Percentiles rank a stretch among this genome's conserved stretches.
These are phyloP conservation scores for Blastomyces emzantsi DNA, from an alignment of 2,329 filamentous ascomycete genomes.

Conservation along the genomic window DNA sequence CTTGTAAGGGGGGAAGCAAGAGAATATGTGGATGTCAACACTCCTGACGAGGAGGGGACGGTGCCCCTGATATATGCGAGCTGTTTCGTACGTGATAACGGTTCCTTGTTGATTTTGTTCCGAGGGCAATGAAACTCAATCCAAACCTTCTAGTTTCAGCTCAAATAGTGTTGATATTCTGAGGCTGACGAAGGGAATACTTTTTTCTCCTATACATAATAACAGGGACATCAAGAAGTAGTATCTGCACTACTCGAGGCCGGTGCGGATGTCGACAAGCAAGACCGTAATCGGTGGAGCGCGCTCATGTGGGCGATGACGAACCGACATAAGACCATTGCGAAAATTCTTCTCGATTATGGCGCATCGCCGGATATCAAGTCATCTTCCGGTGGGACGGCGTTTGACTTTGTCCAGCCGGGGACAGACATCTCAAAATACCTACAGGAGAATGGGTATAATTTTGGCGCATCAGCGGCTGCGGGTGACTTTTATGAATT, in stretches of 20 bases:
- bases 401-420: conserved; percentile 89
- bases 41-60: conserved; percentile 86
- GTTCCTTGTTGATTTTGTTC: conserved; percentile 2
- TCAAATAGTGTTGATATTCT: neutral
- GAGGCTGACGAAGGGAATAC: conserved; percentile 11
- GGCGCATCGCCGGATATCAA: conserved; percentile 94
- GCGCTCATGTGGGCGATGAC: conserved; percentile 99
- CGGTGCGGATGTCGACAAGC: conserved; percentile 80
- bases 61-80: conserved; percentile 96
- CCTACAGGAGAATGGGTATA: conserved; percentile 87
- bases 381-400: conserved; percentile 85
- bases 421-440: conserved; percentile 97
- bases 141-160: neutral
- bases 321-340: conserved; percentile 91
- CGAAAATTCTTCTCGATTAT: conserved; percentile 83
- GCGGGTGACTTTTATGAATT: conserved; percentile 89
- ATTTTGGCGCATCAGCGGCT: conserved; percentile 35
- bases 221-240: conserved; percentile 75
- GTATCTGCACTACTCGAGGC: conserved; percentile 76
- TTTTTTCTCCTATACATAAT: conserved; percentile 7
- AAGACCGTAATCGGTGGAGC: conserved; percentile 96
- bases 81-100: conserved; percentile 67
- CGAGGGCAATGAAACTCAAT: neutral
- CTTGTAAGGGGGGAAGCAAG: conserved; percentile 67
- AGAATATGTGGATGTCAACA: conserved; percentile 72